A percentile compares a stretch with the other conserved stretches of the same genome.
phyloP scores from a whole-genome alignment of 352 stramenopile genomes.

The Phytophthora pisi region DNA sequence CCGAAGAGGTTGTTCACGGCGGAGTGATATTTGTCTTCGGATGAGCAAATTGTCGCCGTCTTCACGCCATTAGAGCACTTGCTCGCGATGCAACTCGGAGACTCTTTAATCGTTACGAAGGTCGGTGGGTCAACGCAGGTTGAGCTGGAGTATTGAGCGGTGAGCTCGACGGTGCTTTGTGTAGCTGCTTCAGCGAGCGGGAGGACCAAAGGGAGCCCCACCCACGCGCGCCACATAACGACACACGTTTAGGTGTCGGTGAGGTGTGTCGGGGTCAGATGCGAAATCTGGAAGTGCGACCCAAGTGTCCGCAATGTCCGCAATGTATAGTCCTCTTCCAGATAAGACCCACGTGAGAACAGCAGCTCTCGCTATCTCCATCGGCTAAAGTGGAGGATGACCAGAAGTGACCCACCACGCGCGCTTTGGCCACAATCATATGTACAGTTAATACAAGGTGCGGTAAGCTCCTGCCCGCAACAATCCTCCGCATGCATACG shows the following conservation, averaged over 20 bases:
- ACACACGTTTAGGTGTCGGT: neutral
- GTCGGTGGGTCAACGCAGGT: neutral
- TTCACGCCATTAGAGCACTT: neutral
- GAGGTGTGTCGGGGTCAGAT: neutral
- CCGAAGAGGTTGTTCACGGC: neutral
- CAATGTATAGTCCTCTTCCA: conserved; percentile 1
- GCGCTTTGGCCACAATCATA: neutral
- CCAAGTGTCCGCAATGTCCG: neutral
- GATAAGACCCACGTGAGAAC: neutral
- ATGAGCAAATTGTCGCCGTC: neutral
- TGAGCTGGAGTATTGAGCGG: neutral
- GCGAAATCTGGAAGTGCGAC: neutral
- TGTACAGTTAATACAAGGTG: neutral
- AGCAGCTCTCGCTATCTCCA: neutral
- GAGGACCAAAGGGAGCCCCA: neutral
- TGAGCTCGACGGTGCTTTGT: neutral
- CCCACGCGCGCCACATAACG: neutral
- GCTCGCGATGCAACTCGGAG: neutral
- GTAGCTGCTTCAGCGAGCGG: neutral
- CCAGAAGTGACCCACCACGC: neutral
- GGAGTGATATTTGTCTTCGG: neutral
- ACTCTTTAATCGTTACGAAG: neutral
- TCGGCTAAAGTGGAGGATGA: neutral
- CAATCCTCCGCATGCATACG: neutral
- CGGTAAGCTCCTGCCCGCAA: neutral